Base-by-base conservation (phyloP, 371 early-diverging fungal genomes). In the Mucor velutinosus region DNA sequence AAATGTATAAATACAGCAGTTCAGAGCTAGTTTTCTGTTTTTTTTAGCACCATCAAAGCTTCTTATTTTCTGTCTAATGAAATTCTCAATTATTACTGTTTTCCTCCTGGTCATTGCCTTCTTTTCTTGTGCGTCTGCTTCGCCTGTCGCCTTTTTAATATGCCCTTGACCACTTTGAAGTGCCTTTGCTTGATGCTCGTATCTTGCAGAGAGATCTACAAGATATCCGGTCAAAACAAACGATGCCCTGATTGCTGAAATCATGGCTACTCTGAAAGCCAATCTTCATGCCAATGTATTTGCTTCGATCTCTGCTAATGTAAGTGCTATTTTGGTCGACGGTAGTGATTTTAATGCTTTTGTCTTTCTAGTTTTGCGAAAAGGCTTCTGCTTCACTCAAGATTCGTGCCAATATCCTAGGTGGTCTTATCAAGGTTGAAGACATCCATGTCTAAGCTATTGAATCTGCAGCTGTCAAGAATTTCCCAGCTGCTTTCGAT, bases 391-490 rank as follows among this genome's bases (percentile, higher is more conserved):
- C 58, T 51, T 61, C 62, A n/a, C 45, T 68, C 35, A 62, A 62
- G 6, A 43, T 75, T 15, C 59, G 65, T 11, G 70, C 75, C 47
- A 39, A 33, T 14, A 27, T 75, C 11, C 35, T 75, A 10, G 73
- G 68, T 39, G 77, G 77, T 35, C 21, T 66, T 3, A 17, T 75
- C 29, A 49, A 62, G 10, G 55, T 62, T 27, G 72, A 65, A 25
- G 64, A 70, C 51, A 41, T 60, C 23, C 56, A 72, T 8, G 23
- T 77, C 53, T 62, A 66, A 14, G 58, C 68, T 14, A 66, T 70
- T 27, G 57, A 72, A 61, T 60, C 65, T 27, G 56, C 69, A 61
- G 70, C 68, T n/a, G 15, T 77, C n/a, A 67, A 67, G 21, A 70
- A 70, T 15, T 67, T 77, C 58, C 58, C 70, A 56, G 49, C 58